Percentiles rank a stretch among this genome's conserved stretches.
phyloP scores from a whole-genome alignment of 371 early-diverging fungal species.

The Rhizomucor pusillus region DNA sequence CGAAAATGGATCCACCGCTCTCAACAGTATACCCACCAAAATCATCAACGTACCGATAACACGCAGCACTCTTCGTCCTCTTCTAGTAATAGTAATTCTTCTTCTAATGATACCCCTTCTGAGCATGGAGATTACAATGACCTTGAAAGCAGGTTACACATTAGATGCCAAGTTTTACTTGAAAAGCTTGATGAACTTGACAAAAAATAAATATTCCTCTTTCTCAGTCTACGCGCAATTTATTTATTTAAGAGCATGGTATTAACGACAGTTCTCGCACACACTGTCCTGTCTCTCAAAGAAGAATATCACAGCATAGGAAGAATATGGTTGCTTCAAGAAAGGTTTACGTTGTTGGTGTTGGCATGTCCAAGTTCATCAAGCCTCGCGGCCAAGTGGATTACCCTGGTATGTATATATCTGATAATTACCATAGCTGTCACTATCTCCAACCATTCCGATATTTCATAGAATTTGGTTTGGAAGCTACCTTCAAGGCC shows the following conservation, averaged over 20 bases:
- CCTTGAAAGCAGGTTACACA: slow-evolving; percentile 34
- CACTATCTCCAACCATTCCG: not conserved
- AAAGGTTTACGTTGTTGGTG: slow-evolving; percentile 55
- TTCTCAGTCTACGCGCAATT: too few relatives aligned
- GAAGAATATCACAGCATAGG: too few relatives aligned
- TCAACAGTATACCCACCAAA: slow-evolving; percentile 15
- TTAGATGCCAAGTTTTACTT: slow-evolving; percentile 27
- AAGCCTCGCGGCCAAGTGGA: slow-evolving; percentile 59
- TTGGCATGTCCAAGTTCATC: slow-evolving; percentile 68
- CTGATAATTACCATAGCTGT: slow-evolving; percentile 26
- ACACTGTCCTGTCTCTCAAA: too few relatives aligned
- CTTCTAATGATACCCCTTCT: not conserved
- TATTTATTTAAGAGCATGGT: too few relatives aligned
- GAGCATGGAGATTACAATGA: slow-evolving; percentile 22
- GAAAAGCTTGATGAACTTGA: slow-evolving; percentile 27
- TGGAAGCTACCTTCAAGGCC: slow-evolving; percentile 75
- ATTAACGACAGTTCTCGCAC: too few relatives aligned
- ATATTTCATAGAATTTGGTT: slow-evolving; percentile 61
- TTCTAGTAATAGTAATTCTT: not conserved
- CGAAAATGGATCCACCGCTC: slow-evolving; percentile 15
- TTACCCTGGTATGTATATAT: slow-evolving; percentile 49
- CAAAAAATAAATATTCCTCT: not conserved
- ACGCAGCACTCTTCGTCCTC: not conserved
- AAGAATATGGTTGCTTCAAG: slow-evolving; percentile 22
- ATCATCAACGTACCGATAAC: slow-evolving; percentile 2